Evolutionary conservation across 305 asterid genomes (phyloP).

Genomic region (Fraxinus angustifolia): DNA sequence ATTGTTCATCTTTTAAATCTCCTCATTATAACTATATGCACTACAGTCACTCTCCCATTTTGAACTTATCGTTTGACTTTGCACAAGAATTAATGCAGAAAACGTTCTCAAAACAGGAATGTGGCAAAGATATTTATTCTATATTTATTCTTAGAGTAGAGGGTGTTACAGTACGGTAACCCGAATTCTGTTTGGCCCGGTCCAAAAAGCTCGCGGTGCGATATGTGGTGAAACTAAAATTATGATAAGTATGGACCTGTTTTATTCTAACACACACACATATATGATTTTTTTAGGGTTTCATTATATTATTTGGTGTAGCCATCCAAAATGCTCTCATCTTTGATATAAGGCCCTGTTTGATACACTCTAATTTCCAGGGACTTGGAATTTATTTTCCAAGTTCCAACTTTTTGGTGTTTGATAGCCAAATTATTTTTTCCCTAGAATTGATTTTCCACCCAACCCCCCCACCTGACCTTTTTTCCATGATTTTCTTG

Average conservation of each 20-base stretch:
- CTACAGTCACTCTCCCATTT: not conserved
- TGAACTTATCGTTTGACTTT: not conserved
- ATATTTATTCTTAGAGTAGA: not conserved
- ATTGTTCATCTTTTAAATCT: not conserved
- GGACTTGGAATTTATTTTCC: too few relatives aligned
- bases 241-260: not conserved
- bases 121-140: not conserved
- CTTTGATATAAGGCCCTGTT: not conserved
- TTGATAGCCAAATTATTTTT: too few relatives aligned
- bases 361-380: too few relatives aligned
- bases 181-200: not conserved
- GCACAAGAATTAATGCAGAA: not conserved
- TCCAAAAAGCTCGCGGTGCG: not conserved
- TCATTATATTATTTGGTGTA: not conserved
- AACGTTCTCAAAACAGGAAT: not conserved
- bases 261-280: not conserved
- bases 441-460: too few relatives aligned
- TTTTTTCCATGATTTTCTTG: too few relatives aligned
- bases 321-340: not conserved
- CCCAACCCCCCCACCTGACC: too few relatives aligned
- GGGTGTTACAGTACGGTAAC: not conserved
- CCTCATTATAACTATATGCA: not conserved
- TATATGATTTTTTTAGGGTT: not conserved
- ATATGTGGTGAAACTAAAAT: not conserved
- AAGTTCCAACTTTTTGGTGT: too few relatives aligned